A percentile compares a stretch with the other conserved stretches of the same genome.
These are phyloP conservation scores for Sporothrix variecibatus DNA, from an alignment of 2,329 filamentous ascomycete species.

Conservation along the genomic window DNA sequence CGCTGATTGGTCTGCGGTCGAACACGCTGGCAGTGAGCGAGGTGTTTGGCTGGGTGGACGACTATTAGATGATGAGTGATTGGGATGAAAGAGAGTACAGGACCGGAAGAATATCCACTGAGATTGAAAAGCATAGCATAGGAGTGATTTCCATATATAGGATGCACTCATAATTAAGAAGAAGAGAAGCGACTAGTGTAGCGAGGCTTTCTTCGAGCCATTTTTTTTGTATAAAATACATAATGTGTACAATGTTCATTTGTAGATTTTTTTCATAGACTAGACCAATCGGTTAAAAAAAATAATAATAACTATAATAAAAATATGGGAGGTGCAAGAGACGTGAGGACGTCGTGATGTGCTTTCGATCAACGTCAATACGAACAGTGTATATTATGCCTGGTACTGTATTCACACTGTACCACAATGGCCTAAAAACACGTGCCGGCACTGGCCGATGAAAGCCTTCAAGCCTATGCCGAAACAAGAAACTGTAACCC, in stretches of 20 bases:
- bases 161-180: background rate
- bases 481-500: conserved; percentile 20
- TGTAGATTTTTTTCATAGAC: background rate
- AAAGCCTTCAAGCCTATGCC: conserved; percentile 18
- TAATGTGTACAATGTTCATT: conserved; percentile 13
- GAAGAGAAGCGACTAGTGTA: background rate
- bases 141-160: background rate
- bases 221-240: conserved; percentile 11
- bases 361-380: background rate
- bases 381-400: background rate
- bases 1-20: conserved; percentile 71
- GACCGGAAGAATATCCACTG: background rate
- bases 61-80: conserved; percentile 25
- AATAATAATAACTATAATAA: background rate
- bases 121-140: background rate
- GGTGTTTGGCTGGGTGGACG: conserved; percentile 73
- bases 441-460: conserved; percentile 24
- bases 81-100: too few relatives aligned
- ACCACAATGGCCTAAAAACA: background rate
- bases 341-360: background rate
- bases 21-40: conserved; percentile 79
- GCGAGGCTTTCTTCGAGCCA: background rate
- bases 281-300: background rate
- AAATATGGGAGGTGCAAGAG: background rate
- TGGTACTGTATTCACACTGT: background rate